These are phyloP conservation scores for Xylaria sp. DNA, from an alignment of 2,329 filamentous ascomycete species.

Conservation along the genomic window DNA sequence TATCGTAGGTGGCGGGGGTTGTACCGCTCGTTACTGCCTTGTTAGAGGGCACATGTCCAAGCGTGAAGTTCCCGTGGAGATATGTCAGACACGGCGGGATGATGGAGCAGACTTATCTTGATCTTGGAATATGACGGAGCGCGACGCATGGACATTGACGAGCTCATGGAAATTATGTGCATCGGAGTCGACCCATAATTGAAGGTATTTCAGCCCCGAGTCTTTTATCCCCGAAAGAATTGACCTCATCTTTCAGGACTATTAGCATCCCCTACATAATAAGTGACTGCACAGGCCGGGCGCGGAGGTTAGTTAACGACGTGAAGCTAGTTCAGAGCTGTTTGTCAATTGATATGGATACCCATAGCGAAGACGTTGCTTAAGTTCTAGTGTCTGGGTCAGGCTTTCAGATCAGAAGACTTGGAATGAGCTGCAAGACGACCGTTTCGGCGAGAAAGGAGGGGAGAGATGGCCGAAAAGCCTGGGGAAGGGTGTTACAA, in stretches of 20 bases:
- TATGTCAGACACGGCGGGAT: neutral
- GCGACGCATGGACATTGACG: too few relatives aligned
- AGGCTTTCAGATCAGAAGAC: constrained; percentile 26
- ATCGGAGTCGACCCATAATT: too few relatives aligned
- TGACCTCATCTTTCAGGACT: too few relatives aligned
- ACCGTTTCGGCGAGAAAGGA: constrained; percentile 22
- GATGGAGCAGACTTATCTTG: neutral
- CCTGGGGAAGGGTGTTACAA: neutral
- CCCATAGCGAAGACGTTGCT: neutral
- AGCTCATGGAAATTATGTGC: too few relatives aligned
- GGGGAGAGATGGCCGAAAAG: constrained; percentile 20
- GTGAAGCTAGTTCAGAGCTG: neutral
- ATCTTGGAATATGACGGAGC: neutral
- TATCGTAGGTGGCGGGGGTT: neutral
- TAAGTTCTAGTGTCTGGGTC: neutral
- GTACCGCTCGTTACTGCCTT: neutral
- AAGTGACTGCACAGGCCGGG: too few relatives aligned
- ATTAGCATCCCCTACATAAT: too few relatives aligned
- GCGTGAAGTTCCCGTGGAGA: neutral
- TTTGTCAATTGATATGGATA: neutral
- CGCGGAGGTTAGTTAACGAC: neutral
- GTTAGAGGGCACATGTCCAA: neutral
- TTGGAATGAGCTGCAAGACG: constrained; percentile 18
- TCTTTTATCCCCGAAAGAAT: too few relatives aligned
- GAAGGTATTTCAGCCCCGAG: too few relatives aligned